phyloP scores from a whole-genome alignment of 106 monocot genomes.

The Phalaenopsis equestris region DNA sequence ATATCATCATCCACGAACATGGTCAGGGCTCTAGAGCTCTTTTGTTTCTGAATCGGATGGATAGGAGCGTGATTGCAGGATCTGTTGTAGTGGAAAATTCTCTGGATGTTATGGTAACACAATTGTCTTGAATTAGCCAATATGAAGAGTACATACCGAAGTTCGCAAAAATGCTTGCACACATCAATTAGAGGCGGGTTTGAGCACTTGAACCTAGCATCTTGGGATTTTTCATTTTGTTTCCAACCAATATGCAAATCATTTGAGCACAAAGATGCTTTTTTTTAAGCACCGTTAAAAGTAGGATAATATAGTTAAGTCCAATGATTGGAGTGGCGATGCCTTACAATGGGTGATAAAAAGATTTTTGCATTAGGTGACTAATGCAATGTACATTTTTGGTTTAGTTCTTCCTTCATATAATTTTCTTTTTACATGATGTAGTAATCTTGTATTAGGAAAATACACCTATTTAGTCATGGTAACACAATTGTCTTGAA shows the following conservation, averaged over 20 bases:
- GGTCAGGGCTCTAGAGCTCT: too few relatives aligned
- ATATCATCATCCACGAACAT: background rate
- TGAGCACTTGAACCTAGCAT: too few relatives aligned
- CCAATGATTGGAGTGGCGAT: background rate
- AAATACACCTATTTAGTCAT: background rate
- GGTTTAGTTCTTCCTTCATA: background rate
- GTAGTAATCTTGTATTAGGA: background rate
- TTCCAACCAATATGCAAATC: too few relatives aligned
- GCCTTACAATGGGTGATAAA: background rate
- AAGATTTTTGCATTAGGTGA: background rate
- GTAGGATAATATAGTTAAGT: background rate
- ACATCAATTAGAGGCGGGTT: background rate
- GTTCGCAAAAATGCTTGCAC: background rate
- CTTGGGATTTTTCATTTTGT: too few relatives aligned
- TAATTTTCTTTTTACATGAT: background rate
- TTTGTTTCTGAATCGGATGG: too few relatives aligned
- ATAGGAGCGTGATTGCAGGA: too few relatives aligned
- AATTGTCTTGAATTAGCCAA: background rate
- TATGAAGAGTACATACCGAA: background rate
- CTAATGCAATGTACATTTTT: background rate
- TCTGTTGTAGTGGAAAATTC: too few relatives aligned
- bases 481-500: background rate
- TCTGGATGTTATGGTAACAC: background rate
- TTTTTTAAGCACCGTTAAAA: background rate
- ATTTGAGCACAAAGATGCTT: too few relatives aligned